These are phyloP conservation scores for Fusarium mangiferae DNA, from an alignment of 2,329 filamentous ascomycete species.

Conservation along the genomic window DNA sequence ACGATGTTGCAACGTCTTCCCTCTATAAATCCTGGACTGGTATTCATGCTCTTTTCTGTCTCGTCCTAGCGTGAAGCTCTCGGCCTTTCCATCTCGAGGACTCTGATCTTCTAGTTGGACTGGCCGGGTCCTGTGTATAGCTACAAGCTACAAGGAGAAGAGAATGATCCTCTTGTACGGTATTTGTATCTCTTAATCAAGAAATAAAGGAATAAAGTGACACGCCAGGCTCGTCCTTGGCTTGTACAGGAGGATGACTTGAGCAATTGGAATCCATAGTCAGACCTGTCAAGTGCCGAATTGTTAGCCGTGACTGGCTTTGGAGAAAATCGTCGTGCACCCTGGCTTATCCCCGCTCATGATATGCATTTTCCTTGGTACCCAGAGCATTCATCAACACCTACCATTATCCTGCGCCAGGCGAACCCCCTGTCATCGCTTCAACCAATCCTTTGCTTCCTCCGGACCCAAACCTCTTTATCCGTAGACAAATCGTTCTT, in stretches of 20 bases:
- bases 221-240: no score
- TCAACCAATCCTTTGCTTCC: conserved; percentile 53
- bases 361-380: neutral
- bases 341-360: neutral
- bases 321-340: no score
- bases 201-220: neutral
- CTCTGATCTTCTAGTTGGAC: fast-evolving
- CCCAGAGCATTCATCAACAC: neutral
- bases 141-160: no score
- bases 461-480: conserved; percentile 57
- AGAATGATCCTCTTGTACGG: neutral
- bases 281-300: neutral
- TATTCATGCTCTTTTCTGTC: neutral
- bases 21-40: neutral
- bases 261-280: neutral
- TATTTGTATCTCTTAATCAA: neutral
- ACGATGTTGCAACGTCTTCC: neutral
- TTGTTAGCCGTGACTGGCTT: no score
- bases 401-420: no score
- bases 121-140: neutral
- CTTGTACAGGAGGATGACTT: neutral
- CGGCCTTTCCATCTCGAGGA: neutral
- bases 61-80: neutral
- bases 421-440: neutral
- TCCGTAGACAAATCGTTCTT: conserved; percentile 1